These are phyloP conservation scores for Pisolithus microcarpus DNA, from an alignment of 768 basidiomycete species.

Conservation along the genomic window DNA sequence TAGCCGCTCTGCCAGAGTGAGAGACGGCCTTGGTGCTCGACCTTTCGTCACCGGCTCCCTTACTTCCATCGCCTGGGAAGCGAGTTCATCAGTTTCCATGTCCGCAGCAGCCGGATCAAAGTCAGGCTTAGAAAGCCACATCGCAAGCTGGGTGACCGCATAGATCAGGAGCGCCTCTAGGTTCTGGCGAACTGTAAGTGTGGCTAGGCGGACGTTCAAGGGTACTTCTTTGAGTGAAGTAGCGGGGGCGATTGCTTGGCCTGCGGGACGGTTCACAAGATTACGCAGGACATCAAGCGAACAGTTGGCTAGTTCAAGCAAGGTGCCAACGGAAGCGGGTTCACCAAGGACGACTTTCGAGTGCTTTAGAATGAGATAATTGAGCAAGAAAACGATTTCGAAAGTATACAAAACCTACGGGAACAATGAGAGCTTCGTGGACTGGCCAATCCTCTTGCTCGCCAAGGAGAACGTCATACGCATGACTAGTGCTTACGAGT, in stretches of 20 bases:
- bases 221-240: constrained; percentile 26
- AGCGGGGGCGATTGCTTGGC: constrained; percentile 42
- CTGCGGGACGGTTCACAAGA: constrained; percentile 54
- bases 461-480: constrained; percentile 57
- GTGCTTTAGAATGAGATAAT: constrained; percentile 41
- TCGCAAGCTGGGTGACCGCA: constrained; percentile 66
- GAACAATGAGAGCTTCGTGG: constrained; percentile 60
- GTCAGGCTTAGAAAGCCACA: constrained; percentile 73
- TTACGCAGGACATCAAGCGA: constrained; percentile 67
- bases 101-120: constrained; percentile 40
- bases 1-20: constrained; percentile 56
- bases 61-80: constrained; percentile 4
- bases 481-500: constrained; percentile 61
- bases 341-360: constrained; percentile 80
- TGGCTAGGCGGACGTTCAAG: constrained; percentile 49
- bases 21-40: constrained; percentile 36
- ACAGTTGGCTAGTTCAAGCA: constrained; percentile 78
- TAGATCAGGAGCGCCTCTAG: constrained; percentile 67
- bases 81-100: constrained; percentile 41
- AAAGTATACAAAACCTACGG: constrained; percentile 41
- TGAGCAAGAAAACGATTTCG: neutral
- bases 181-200: constrained; percentile 49
- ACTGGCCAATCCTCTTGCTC: constrained; percentile 68
- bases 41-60: constrained; percentile 29
- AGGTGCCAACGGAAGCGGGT: constrained; percentile 76